These are phyloP conservation scores for Penicillium brevicompactum DNA, from an alignment of 2,329 filamentous ascomycete species.

Conservation along the genomic window DNA sequence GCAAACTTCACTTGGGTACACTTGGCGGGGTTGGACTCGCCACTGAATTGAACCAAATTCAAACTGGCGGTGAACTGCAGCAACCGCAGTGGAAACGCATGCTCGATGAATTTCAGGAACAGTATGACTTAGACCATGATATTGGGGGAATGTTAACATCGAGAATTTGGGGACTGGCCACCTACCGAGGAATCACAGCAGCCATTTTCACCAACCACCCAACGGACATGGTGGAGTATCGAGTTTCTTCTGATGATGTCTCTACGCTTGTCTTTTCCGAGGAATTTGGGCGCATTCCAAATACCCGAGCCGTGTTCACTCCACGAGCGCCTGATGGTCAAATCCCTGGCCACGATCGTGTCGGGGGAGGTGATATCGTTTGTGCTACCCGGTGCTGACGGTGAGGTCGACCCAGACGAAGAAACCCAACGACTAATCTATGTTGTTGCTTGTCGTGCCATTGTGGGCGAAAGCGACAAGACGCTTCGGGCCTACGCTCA, in stretches of 20 bases:
- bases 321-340: constrained; percentile 16
- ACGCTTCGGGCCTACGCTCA: constrained; percentile 28
- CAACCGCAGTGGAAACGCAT: constrained; percentile 32
- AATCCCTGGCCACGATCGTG: constrained; percentile 17
- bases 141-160: constrained; percentile 53
- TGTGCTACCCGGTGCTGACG: constrained; percentile 26
- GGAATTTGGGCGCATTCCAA: constrained; percentile 13
- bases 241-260: constrained; percentile 50
- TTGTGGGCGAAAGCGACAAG: constrained; percentile 29
- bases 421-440: constrained; percentile 38
- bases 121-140: constrained; percentile 54
- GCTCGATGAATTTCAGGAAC: constrained; percentile 36
- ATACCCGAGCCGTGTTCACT: constrained; percentile 12
- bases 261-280: constrained; percentile 41
- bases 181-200: constrained; percentile 51
- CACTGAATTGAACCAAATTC: constrained; percentile 14
- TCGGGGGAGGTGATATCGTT: constrained; percentile 31
- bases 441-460: constrained; percentile 38
- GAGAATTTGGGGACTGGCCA: constrained; percentile 58
- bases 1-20: constrained; percentile 34
- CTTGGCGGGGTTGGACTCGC: constrained; percentile 29
- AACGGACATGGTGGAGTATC: constrained; percentile 60
- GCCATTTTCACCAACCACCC: constrained; percentile 57
- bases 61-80: constrained; percentile 3
- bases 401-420: constrained; percentile 14